Percentiles rank a stretch among this genome's conserved stretches.
Conservation (phyloP, 2,329 filamentous ascomycete species). For the Fusarium foetens region DNA sequence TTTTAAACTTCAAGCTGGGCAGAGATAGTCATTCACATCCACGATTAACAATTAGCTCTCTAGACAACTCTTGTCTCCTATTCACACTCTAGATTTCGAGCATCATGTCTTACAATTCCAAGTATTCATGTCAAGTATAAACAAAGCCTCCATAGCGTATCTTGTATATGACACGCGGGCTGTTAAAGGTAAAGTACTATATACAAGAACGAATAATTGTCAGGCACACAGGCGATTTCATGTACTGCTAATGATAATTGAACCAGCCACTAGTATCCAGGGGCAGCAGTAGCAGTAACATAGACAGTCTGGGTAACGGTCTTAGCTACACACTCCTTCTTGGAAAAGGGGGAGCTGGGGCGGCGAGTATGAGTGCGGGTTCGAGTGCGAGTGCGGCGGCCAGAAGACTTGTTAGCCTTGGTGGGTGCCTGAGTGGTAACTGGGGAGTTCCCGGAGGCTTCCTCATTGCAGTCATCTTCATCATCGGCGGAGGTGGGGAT, state of each 20-base stretch:
- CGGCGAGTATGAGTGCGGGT: constrained; percentile 18
- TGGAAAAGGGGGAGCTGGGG: constrained; percentile 6
- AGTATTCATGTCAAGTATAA: neutral
- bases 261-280: constrained; percentile 10
- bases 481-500: constrained; percentile 1
- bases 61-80: neutral
- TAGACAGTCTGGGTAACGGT: constrained; percentile 41
- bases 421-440: constrained; percentile 2
- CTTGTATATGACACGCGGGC: neutral
- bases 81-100: neutral
- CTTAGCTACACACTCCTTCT: constrained; percentile 23
- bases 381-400: constrained; percentile 18
- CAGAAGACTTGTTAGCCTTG: constrained; percentile 21
- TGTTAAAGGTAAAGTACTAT: constrained; percentile 13
- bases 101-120: neutral
- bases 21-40: neutral
- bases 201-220: constrained; percentile 12
- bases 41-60: too few species aligned
- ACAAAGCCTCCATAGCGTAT: neutral
- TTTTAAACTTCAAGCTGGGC: neutral
- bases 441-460: constrained; percentile 7
- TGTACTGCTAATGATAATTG: neutral
- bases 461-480: constrained; percentile 17
- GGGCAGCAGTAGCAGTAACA: constrained; percentile 34
- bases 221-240: neutral